A percentile compares a stretch with the other conserved stretches of the same genome.
Evolutionary conservation across 371 early-diverging fungal genomes (phyloP).

Genomic region (Mortierella sp.): DNA sequence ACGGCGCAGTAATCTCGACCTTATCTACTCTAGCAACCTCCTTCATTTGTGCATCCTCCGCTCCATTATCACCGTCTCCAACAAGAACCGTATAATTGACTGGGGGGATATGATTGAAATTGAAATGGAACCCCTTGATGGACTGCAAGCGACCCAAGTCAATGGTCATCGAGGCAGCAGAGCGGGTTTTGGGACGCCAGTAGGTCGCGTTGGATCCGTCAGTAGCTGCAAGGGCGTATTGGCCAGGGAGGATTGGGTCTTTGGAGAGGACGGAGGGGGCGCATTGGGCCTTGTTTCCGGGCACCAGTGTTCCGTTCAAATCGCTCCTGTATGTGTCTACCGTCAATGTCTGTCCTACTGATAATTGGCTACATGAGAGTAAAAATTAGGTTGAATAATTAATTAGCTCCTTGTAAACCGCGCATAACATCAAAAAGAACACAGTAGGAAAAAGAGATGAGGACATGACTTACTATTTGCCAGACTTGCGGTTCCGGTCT

Average conservation of each 20-base stretch:
- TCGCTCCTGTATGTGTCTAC: conserved; percentile 44
- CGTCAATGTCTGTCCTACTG: conserved; percentile 36
- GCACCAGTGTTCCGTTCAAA: conserved; percentile 40
- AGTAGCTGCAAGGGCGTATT: conserved; percentile 45
- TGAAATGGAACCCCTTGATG: conserved; percentile 45
- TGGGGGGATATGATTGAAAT: conserved; percentile 50
- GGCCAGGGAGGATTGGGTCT: conserved; percentile 32
- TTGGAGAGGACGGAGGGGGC: conserved; percentile 12
- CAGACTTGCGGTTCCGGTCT: conserved; percentile 41
- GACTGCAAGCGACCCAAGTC: conserved; percentile 42
- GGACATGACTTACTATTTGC: conserved; percentile 42
- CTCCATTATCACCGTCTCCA: conserved; percentile 18
- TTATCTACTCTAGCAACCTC: conserved; percentile 43
- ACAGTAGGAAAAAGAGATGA: neutral
- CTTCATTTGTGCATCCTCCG: conserved; percentile 31
- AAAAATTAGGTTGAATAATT: neutral
- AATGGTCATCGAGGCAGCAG: conserved; percentile 31
- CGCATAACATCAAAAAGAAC: neutral
- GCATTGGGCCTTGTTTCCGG: conserved; percentile 53
- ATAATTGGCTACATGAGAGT: conserved; percentile 20
- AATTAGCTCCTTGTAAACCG: neutral
- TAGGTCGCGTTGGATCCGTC: conserved; percentile 55
- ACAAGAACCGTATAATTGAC: conserved; percentile 27
- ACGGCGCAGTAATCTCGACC: conserved; percentile 49
- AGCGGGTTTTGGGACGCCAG: conserved; percentile 39